Base-by-base conservation (phyloP, 176 grass and related monocot species). In the Pontederia crassipes region DNA sequence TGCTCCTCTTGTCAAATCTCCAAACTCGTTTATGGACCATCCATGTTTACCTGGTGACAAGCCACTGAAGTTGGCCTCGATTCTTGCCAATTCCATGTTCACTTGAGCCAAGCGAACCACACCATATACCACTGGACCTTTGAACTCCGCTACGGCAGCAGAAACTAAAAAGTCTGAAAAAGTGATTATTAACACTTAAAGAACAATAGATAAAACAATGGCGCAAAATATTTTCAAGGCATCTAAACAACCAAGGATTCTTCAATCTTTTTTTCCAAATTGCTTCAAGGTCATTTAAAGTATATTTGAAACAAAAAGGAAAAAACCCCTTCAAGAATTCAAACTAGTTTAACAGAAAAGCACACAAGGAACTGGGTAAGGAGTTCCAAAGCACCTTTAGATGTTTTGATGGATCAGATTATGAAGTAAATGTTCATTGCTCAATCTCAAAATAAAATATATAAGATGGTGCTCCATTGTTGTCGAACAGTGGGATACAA, bases 1-100 rank as follows among this genome's bases (percentile, higher is more conserved):
- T 52, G 87, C 76, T 71, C 81, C 93, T 68, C 75, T 85, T 71
- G 93, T 98, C 65, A 98, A 82, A 83, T 98, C 84, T 0, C 93
- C 93, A 70, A 72, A 89, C 80, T 92, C 79, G 66, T 98, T 98
- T 79, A 98, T 92, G 52, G 87, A 85, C 93, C 93, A 98, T 63
- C 84, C 93, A 76, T 98, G 79, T 68, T 89, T 98, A 64, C 93
- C 87, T 83, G 81, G 79, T 51, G 82, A 85, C 29, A 98, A 57
- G 52, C 87, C 93, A 79, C 93, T 89, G 83, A 92, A 98, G n/a
- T 59, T 98, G 18, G 84, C 81, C 55, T 98, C 93, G 61, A 98
- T 72, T 89, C 77, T 92, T 54, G 82, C 77, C 55, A 86, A 77
- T 69, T 86, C 87, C 87, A 98, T 92, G 74, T 73, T 98, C 76